Percentiles rank a stretch among this genome's conserved stretches.
Conservation (phyloP, 768 basidiomycete genomes). For the Leucocoprinus leucothites region DNA sequence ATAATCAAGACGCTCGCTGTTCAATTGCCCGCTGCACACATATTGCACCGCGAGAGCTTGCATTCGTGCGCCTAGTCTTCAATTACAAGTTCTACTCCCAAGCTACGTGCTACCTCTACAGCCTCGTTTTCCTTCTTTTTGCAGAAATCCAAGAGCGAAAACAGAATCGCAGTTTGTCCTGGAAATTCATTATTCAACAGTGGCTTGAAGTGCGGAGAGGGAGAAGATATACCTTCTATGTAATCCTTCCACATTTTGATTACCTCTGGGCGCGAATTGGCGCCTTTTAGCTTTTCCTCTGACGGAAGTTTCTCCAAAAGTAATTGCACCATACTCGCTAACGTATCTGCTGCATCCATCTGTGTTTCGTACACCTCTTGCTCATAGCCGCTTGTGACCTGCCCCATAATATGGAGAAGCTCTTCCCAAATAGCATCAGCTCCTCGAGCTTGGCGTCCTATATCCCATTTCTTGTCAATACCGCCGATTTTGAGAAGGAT, state of each 20-base stretch:
- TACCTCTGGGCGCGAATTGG: slow-evolving; percentile 51
- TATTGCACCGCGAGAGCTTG: too few relatives aligned
- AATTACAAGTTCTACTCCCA: slow-evolving; percentile 54
- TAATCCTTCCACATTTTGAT: slow-evolving; percentile 65
- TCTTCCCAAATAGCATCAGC: slow-evolving; percentile 61
- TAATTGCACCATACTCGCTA: slow-evolving; percentile 64
- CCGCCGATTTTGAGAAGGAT: slow-evolving; percentile 78
- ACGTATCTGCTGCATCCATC: slow-evolving; percentile 60
- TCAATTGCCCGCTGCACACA: too few relatives aligned
- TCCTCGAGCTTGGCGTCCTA: slow-evolving; percentile 54
- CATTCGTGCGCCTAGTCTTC: slow-evolving; percentile 29
- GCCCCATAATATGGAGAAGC: slow-evolving; percentile 31
- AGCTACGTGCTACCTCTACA: slow-evolving; percentile 42
- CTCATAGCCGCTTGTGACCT: slow-evolving; percentile 18
- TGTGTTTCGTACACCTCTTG: slow-evolving; percentile 52
- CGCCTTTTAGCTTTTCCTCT: slow-evolving; percentile 18
- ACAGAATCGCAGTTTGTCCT: slow-evolving; percentile 63
- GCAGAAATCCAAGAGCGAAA: slow-evolving; percentile 49
- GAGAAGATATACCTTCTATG: slow-evolving; percentile 46
- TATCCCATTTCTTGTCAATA: slow-evolving; percentile 50
- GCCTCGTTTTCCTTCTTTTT: slow-evolving; percentile 44
- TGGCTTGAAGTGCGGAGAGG: background rate
- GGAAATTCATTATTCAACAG: background rate
- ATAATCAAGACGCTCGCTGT: too few relatives aligned
- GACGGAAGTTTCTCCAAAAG: slow-evolving; percentile 49